Evolutionary conservation across 257 asterid species (phyloP).

Genomic region (Solanum commersonii): DNA sequence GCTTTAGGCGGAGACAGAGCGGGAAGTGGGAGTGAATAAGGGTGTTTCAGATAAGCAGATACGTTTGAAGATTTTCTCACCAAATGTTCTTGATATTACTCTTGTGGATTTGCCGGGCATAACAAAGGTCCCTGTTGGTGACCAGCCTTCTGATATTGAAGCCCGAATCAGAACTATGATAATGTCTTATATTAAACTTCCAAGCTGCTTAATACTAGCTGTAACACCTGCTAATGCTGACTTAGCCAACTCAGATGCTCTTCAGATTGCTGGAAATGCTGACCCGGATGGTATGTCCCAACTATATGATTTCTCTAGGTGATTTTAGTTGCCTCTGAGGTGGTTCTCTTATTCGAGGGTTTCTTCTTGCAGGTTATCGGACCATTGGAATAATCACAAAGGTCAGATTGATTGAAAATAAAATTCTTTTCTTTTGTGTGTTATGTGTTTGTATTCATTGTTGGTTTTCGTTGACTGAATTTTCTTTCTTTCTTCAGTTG

Average conservation of each 20-base stretch:
- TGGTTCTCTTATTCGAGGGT: not conserved
- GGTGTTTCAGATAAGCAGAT: slow-evolving; percentile 85
- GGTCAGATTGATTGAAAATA: slow-evolving; percentile 24
- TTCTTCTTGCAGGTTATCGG: slow-evolving; percentile 61
- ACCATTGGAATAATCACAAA: slow-evolving; percentile 94
- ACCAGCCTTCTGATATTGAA: slow-evolving; percentile 95
- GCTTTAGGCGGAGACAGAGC: slow-evolving; percentile 72
- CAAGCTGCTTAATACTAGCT: slow-evolving; percentile 76
- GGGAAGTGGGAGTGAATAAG: slow-evolving; percentile 80
- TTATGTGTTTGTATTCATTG: not conserved
- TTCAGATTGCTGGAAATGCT: slow-evolving; percentile 91
- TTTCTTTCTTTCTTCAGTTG: slow-evolving; percentile 49
- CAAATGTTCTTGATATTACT: slow-evolving; percentile 87
- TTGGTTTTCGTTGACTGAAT: not conserved
- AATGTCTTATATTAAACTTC: slow-evolving; percentile 64
- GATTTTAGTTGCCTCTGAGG: not conserved
- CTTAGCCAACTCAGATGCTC: slow-evolving; percentile 95
- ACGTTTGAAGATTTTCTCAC: slow-evolving; percentile 77
- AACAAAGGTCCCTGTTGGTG: slow-evolving; percentile 95
- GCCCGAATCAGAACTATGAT: slow-evolving; percentile 91
- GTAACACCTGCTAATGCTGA: slow-evolving; percentile 97
- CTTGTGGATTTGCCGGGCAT: slow-evolving; percentile 97
- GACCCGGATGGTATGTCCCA: slow-evolving; percentile 77
- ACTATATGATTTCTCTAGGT: not conserved
- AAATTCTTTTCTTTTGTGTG: not conserved